These are phyloP conservation scores for Penicillium rolfsii DNA, from an alignment of 2,329 filamentous ascomycete species.

Conservation along the genomic window DNA sequence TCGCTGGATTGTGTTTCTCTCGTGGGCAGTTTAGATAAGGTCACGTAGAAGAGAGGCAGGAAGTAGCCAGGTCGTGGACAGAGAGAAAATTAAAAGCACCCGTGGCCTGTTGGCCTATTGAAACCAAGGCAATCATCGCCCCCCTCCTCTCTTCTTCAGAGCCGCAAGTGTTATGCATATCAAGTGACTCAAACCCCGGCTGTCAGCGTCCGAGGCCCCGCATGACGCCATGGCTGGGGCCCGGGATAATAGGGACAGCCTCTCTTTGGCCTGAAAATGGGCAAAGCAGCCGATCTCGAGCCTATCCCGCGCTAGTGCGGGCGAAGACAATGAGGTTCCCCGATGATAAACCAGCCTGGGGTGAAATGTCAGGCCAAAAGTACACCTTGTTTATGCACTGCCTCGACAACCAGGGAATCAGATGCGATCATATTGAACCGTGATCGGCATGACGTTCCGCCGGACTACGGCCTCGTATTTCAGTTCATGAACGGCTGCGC, in stretches of 20 bases:
- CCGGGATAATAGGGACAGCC: neutral
- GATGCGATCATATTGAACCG: neutral
- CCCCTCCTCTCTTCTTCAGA: constrained; percentile 12
- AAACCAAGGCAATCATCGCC: neutral
- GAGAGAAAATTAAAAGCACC: constrained; percentile 6
- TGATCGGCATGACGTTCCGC: constrained; percentile 16
- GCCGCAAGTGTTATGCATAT: constrained; percentile 28
- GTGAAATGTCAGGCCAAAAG: neutral
- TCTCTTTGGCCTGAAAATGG: constrained; percentile 20
- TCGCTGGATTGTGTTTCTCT: constrained; percentile 11
- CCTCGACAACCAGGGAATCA: constrained; percentile 17
- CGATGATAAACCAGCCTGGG: constrained; percentile 13
- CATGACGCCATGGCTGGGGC: constrained; percentile 27
- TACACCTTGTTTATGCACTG: constrained; percentile 21
- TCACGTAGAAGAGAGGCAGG: neutral
- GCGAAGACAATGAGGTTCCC: constrained; percentile 10
- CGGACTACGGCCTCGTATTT: constrained; percentile 5
- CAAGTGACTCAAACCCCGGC: constrained; percentile 27
- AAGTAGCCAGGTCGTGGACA: neutral
- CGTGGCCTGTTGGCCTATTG: constrained; percentile 4
- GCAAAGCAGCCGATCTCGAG: constrained; percentile 22
- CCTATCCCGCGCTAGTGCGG: constrained; percentile 14
- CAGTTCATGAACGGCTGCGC: neutral
- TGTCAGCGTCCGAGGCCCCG: constrained; percentile 20
- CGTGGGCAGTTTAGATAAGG: neutral